Evolutionary conservation across 1,284 basidiomycete genomes (phyloP).

Genomic region (Ceratobasidium sp.): DNA sequence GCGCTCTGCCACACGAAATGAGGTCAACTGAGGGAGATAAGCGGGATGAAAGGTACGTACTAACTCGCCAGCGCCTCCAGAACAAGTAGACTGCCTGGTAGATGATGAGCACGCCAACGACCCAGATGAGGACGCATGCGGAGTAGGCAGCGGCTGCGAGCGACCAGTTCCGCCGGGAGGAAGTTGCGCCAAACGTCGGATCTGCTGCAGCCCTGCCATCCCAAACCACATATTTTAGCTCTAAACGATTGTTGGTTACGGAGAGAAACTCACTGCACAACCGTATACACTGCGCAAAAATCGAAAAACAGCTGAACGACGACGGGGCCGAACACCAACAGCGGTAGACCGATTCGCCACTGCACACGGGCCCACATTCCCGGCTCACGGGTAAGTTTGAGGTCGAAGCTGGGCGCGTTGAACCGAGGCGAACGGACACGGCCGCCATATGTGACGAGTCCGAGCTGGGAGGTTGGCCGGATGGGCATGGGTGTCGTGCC

Average conservation of each 20-base stretch:
- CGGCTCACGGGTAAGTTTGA: constrained; percentile 72
- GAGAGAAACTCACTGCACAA: constrained; percentile 71
- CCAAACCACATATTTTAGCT: constrained; percentile 58
- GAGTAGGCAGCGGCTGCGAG: constrained; percentile 81
- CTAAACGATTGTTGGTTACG: constrained; percentile 19
- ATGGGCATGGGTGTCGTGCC: constrained; percentile 39
- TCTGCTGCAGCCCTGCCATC: constrained; percentile 74
- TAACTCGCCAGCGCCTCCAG: constrained; percentile 80
- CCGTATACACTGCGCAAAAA: constrained; percentile 80
- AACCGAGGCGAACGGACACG: constrained; percentile 63
- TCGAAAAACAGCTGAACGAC: constrained; percentile 82
- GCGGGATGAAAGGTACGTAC: constrained; percentile 64
- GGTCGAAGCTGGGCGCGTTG: constrained; percentile 68
- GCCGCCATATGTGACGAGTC: constrained; percentile 27
- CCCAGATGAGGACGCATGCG: constrained; percentile 79
- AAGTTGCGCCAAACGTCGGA: constrained; percentile 69
- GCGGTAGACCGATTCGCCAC: constrained; percentile 69
- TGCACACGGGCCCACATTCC: constrained; percentile 65
- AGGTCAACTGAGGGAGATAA: constrained; percentile 15
- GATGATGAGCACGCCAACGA: constrained; percentile 77
- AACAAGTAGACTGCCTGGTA: constrained; percentile 86
- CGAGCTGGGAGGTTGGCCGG: constrained; percentile 35
- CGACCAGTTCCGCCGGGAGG: constrained; percentile 78
- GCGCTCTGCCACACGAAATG: constrained; percentile 65
- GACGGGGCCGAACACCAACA: constrained; percentile 69